Evolutionary conservation across 805 yeast genomes (phyloP).

Genomic region (Yarrowia sp.): DNA sequence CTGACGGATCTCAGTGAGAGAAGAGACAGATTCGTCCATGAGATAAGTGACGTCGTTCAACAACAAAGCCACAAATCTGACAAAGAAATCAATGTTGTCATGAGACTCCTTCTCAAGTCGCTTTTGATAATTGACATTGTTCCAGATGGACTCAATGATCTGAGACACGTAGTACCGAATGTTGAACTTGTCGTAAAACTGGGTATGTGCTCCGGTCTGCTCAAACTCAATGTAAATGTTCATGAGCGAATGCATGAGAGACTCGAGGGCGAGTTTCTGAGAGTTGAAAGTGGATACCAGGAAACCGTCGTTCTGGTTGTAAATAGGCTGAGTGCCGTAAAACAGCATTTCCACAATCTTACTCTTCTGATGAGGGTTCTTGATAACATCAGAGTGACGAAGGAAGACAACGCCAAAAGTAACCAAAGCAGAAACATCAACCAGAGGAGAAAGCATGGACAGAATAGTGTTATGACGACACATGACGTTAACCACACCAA

Average conservation of each 20-base stretch:
- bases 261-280: constrained; percentile 58
- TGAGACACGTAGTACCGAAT: constrained; percentile 82
- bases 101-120: constrained; percentile 69
- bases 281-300: constrained; percentile 64
- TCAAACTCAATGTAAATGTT: constrained; percentile 93
- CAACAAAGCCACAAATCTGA: constrained; percentile 90
- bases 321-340: constrained; percentile 57
- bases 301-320: constrained; percentile 52
- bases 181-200: constrained; percentile 94
- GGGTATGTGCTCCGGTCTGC: constrained; percentile 91
- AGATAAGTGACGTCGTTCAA: constrained; percentile 90
- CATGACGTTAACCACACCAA: constrained; percentile 44
- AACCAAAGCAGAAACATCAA: constrained; percentile 55
- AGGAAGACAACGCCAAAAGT: constrained; percentile 72
- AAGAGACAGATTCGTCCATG: constrained; percentile 84
- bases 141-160: constrained; percentile 82
- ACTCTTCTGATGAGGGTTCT: constrained; percentile 92
- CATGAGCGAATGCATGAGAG: constrained; percentile 76
- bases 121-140: constrained; percentile 59
- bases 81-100: constrained; percentile 75
- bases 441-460: constrained; percentile 47
- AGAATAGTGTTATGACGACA: constrained; percentile 29
- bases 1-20: constrained; percentile 72
- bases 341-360: constrained; percentile 77
- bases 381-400: constrained; percentile 62